Evolutionary conservation across 1,284 basidiomycete genomes (phyloP).

Genomic region (Chondrostereum purpureum): DNA sequence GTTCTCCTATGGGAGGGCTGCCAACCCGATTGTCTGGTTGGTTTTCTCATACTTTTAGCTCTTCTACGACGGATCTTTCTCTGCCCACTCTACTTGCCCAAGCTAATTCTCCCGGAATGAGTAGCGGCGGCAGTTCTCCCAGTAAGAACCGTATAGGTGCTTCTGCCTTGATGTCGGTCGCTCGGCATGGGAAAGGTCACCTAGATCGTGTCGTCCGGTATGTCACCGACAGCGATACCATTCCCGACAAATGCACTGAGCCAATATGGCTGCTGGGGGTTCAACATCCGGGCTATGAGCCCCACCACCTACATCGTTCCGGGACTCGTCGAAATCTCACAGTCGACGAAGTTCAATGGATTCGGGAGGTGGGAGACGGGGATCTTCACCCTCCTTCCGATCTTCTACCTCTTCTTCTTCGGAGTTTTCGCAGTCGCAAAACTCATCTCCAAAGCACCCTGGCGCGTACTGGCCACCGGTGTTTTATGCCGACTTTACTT

Average conservation of each 20-base stretch:
- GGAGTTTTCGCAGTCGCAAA: constrained; percentile 24
- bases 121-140: constrained; percentile 15
- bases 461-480: constrained; percentile 64
- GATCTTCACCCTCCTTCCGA: constrained; percentile 29
- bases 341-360: constrained; percentile 32
- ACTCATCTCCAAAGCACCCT: constrained; percentile 32
- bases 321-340: constrained; percentile 14
- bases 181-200: constrained; percentile 68
- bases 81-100: constrained; percentile 55
- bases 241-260: constrained; percentile 72
- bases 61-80: constrained; percentile 64
- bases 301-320: constrained; percentile 31
- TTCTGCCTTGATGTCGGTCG: constrained; percentile 50
- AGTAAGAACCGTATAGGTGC: constrained; percentile 34
- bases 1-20: constrained; percentile 38
- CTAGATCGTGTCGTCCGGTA: constrained; percentile 78
- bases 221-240: constrained; percentile 76
- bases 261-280: constrained; percentile 84
- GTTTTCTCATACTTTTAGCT: constrained; percentile 68
- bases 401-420: constrained; percentile 42
- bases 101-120: constrained; percentile 20
- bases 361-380: constrained; percentile 14
- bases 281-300: constrained; percentile 69
- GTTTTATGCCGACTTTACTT: constrained; percentile 89
- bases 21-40: constrained; percentile 67